Conservation (phyloP, 176 grass and related monocot genomes). For the Puya raimondii region DNA sequence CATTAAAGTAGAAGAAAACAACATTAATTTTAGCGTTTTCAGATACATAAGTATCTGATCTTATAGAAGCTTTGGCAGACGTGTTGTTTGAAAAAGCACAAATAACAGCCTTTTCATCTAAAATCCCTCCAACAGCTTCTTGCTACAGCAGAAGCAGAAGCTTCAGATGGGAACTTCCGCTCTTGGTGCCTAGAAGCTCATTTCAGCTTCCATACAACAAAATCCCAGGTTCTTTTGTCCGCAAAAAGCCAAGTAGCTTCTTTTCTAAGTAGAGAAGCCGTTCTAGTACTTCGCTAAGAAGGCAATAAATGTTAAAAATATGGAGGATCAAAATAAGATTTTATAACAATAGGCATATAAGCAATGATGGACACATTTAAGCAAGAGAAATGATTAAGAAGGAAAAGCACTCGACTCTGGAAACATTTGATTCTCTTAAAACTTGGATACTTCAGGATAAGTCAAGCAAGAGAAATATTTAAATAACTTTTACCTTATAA, state of each 20-base stretch:
- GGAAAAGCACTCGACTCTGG: neutral
- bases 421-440: neutral
- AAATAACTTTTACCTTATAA: slow-evolving; percentile 66
- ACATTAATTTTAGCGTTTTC: neutral
- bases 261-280: too few relatives aligned
- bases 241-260: too few relatives aligned
- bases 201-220: too few relatives aligned
- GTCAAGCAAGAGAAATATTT: neutral
- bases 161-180: too few relatives aligned
- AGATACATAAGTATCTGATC: too few relatives aligned
- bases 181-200: too few relatives aligned
- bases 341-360: neutral
- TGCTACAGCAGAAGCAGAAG: too few relatives aligned
- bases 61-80: neutral
- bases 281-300: neutral
- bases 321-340: neutral
- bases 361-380: neutral
- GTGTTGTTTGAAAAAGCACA: too few relatives aligned
- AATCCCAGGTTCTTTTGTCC: too few relatives aligned
- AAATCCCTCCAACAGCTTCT: too few relatives aligned
- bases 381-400: neutral
- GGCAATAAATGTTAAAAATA: neutral
- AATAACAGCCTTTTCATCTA: too few relatives aligned
- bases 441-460: neutral
- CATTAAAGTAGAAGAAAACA: slow-evolving; percentile 10